Evolutionary conservation across 2,329 filamentous ascomycete genomes (phyloP).

Genomic region (Tolypocladium album): DNA sequence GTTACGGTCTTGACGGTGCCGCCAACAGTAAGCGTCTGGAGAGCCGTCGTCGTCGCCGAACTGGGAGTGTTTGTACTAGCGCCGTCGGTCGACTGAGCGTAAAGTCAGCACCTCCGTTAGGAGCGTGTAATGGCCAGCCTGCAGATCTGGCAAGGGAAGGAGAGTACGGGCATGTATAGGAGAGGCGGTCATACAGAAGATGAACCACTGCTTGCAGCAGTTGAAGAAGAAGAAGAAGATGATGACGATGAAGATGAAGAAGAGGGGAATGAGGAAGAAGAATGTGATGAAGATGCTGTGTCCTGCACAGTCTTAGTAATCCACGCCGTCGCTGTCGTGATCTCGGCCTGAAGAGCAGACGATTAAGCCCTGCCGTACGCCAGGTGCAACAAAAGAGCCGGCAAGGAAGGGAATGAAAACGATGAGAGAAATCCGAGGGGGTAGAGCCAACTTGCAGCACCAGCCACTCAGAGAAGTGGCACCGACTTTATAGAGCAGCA

Average conservation of each 20-base stretch:
- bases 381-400: not conserved
- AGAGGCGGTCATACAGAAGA: slow-evolving; percentile 25
- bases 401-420: not conserved
- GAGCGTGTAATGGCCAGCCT: not conserved
- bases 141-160: not conserved
- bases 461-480: not conserved
- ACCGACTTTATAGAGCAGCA: not conserved
- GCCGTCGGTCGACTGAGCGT: slow-evolving; percentile 1
- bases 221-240: slow-evolving; percentile 3
- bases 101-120: not conserved
- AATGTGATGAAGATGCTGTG: slow-evolving; percentile 12
- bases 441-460: not conserved
- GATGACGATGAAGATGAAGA: slow-evolving; percentile 9
- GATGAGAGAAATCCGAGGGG: not conserved
- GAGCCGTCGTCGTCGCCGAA: slow-evolving; percentile 13
- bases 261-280: slow-evolving; percentile 5
- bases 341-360: slow-evolving; percentile 15
- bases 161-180: not conserved
- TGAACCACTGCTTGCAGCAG: slow-evolving; percentile 10
- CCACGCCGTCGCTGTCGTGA: slow-evolving; percentile 16
- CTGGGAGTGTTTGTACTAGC: not conserved
- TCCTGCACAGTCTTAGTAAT: slow-evolving; percentile 25
- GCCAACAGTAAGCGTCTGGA: slow-evolving; percentile 44
- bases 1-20: slow-evolving; percentile 46
- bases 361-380: slow-evolving; percentile 16